A percentile compares a stretch with the other conserved stretches of the same genome.
Conservation (phyloP, 192 early-diverging fungal genomes). For the Coemansia javaensis region DNA sequence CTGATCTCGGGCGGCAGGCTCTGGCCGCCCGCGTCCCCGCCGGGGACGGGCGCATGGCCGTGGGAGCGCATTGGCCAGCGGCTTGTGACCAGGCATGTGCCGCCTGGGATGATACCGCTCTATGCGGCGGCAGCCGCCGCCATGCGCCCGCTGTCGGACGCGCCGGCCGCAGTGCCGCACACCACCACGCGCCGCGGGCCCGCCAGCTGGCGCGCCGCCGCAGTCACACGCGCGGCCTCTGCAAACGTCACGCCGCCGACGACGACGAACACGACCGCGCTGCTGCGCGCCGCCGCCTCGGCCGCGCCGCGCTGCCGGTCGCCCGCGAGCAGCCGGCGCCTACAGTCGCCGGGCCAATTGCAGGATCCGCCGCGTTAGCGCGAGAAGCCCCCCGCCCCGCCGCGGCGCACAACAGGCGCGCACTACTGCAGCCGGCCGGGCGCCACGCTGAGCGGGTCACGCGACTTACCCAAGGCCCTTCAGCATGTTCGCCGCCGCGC, state of each 20-base stretch:
- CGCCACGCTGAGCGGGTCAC: no score
- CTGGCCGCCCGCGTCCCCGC: no score
- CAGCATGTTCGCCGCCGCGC: conserved; percentile 30
- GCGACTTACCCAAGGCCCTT: conserved; percentile 49
- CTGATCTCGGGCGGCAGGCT: no score
- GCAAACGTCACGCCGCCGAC: conserved; percentile 43
- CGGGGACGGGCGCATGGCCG: no score
- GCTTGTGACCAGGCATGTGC: background rate
- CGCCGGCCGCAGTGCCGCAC: conserved; percentile 17
- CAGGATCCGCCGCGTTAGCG: background rate
- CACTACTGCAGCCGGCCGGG: no score
- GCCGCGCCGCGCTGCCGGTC: conserved; percentile 8
- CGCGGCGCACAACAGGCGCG: no score
- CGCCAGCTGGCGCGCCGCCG: conserved; percentile 17
- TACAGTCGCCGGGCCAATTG: conserved; percentile 5
- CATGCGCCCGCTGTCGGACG: conserved; percentile 1
- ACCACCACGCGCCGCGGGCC: conserved; percentile 25
- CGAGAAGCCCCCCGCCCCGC: background rate
- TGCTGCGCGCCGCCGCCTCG: conserved; percentile 17
- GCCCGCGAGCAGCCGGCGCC: conserved; percentile 36
- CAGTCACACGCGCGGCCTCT: conserved; percentile 24
- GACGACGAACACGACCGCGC: conserved; percentile 29
- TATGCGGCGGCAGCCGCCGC: no score
- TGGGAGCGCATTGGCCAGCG: no score
- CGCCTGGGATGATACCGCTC: no score